Conservation (phyloP, 116 monocot genomes). For the Trichopus zeylanicus region DNA sequence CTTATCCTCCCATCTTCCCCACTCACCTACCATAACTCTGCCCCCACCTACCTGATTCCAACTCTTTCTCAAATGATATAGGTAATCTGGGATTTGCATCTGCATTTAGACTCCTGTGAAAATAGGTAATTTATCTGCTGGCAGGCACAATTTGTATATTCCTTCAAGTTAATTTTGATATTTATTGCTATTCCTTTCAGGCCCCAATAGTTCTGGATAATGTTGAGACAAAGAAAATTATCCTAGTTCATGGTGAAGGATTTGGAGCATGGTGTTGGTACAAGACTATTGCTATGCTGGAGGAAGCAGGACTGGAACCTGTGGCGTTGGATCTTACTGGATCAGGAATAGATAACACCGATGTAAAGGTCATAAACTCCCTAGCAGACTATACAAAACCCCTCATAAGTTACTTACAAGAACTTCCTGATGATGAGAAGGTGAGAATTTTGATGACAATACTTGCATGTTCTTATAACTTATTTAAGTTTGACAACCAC, state of each 20-base stretch:
- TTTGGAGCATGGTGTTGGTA: slow-evolving; percentile 99
- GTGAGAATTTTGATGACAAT: slow-evolving; percentile 28
- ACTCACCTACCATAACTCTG: no score
- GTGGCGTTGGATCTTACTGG: slow-evolving; percentile 79
- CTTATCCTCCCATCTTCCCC: no score
- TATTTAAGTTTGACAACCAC: no score
- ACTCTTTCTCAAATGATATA: no score
- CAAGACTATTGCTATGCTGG: slow-evolving; percentile 67
- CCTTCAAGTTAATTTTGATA: background rate
- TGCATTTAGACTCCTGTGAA: no score
- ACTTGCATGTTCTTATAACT: no score
- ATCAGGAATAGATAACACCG: slow-evolving; percentile 65
- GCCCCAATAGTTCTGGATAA: slow-evolving; percentile 43
- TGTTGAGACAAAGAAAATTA: slow-evolving; percentile 66
- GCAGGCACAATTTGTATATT: background rate
- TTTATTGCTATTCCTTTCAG: slow-evolving; percentile 29
- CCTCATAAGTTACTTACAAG: slow-evolving; percentile 51
- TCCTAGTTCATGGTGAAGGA: slow-evolving; percentile 95
- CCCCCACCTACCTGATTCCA: no score
- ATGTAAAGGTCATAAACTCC: slow-evolving; percentile 47
- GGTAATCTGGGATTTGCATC: no score
- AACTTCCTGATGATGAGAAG: slow-evolving; percentile 68
- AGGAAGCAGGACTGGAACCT: slow-evolving; percentile 70
- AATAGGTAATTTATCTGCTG: no score
- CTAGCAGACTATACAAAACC: slow-evolving; percentile 77